Base-by-base conservation (phyloP, 805 yeast species). In the Candida sphagnicola region DNA sequence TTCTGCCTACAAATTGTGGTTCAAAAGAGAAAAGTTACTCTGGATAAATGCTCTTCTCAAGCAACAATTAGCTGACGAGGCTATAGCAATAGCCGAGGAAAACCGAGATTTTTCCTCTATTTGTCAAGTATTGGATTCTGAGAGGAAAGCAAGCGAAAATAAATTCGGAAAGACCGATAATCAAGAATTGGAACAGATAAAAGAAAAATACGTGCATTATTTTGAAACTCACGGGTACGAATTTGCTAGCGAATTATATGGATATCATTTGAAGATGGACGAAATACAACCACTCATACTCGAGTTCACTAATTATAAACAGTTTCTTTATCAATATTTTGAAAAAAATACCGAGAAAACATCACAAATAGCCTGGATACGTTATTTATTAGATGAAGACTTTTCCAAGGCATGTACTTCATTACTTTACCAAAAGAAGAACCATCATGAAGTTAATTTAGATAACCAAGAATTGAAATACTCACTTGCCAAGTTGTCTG, bases 401-500 rank as follows among this genome's bases (percentile, higher is more conserved):
- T 84, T 70, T 52, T 46, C 37, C 4, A 51, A 58, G 1, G 91
- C 89, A 0, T 63, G 82, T 1, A 49, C 55, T 11, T 65, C 70
- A 1, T 61, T 88, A 21, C 49, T 65, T 3, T 26, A 26, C 12
- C 29, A 10, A 5, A 26, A 10, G 14, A 33, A 18, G n/a, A 23
- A 18, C 12, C 16, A 16, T 19, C 8, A 18, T 15, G 17, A 13
- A n/a, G 35, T n/a, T 10, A 51, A 60, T 8, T 63, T 71, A 31
- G 59, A 59, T 10, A 73, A 72, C 46, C 74, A 73, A 48, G 77
- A 73, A 47, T 50, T 83, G 16, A 79, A 79, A 46, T 68, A 80
- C 42, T 82, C 87, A 40, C 59, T 88, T 35, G 90, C 95, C 2
- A 88, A 88, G 56, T 59, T 89, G 16, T 62, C 86, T 2, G 66